Percentiles rank a stretch among this genome's conserved stretches.
These are phyloP conservation scores for Vicia sativa DNA, from an alignment of 306 rosid genomes.

Conservation along the genomic window DNA sequence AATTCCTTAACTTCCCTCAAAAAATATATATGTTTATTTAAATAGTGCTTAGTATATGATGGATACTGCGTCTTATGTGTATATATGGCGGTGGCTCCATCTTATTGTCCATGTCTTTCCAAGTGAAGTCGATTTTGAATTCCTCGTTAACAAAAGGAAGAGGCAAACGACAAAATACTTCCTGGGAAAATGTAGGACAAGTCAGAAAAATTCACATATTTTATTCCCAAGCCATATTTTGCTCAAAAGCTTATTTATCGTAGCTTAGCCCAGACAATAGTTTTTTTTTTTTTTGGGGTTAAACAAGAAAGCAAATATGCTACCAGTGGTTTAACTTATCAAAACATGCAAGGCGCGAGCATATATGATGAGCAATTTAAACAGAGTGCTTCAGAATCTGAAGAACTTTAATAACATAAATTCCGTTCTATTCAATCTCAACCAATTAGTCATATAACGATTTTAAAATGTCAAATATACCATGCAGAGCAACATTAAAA, in stretches of 20 bases:
- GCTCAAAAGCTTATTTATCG: background rate
- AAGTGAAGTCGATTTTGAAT: slow-evolving; percentile 74
- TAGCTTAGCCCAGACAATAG: slow-evolving; percentile 5
- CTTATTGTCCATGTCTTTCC: slow-evolving; percentile 74
- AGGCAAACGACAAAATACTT: slow-evolving; percentile 72
- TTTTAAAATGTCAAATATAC: slow-evolving; percentile 29
- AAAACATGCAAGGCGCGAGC: slow-evolving; percentile 7
- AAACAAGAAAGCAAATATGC: slow-evolving; percentile 8
- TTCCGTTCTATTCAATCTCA: slow-evolving; percentile 18
- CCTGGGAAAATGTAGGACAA: slow-evolving; percentile 50
- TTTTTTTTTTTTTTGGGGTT: too few relatives aligned
- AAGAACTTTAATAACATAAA: slow-evolving; percentile 13
- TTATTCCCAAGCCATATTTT: background rate
- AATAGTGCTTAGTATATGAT: slow-evolving; percentile 28
- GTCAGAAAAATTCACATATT: slow-evolving; percentile 15
- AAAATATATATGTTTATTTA: slow-evolving; percentile 8
- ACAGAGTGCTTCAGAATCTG: slow-evolving; percentile 8
- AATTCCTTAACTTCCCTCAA: slow-evolving; percentile 27
- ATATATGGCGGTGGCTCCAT: slow-evolving; percentile 75
- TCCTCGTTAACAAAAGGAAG: slow-evolving; percentile 74
- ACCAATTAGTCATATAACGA: slow-evolving; percentile 25
- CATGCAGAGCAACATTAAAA: slow-evolving; percentile 13
- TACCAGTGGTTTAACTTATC: slow-evolving; percentile 10
- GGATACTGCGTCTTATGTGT: slow-evolving; percentile 94
- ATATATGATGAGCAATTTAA: slow-evolving; percentile 16